These are phyloP conservation scores for Phoenix dactylifera DNA, from an alignment of 176 grass and related monocot species.

Conservation along the genomic window DNA sequence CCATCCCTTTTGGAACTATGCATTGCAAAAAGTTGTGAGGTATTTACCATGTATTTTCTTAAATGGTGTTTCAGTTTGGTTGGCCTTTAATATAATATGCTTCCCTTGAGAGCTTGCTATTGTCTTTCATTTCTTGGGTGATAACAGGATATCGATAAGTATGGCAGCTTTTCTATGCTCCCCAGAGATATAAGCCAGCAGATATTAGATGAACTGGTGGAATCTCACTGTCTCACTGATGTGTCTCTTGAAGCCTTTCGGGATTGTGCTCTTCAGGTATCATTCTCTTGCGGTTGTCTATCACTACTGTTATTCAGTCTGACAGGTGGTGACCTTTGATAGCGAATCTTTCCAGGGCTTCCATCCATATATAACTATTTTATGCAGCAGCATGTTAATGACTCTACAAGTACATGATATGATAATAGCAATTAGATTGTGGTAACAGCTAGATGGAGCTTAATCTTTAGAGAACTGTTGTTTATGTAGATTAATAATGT, in stretches of 20 bases:
- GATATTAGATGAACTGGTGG: slow-evolving; percentile 81
- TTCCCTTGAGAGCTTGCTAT: neutral
- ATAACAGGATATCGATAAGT: slow-evolving; percentile 69
- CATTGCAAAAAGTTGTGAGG: slow-evolving; percentile 66
- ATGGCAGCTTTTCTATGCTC: slow-evolving; percentile 64
- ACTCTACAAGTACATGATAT: too few species aligned
- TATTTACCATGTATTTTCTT: slow-evolving; percentile 14
- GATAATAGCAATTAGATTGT: too few species aligned
- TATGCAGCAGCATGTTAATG: too few species aligned
- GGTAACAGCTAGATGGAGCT: too few species aligned
- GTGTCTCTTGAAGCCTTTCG: slow-evolving; percentile 55
- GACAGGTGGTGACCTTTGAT: too few species aligned
- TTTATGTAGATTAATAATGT: too few species aligned
- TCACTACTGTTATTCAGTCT: too few species aligned
- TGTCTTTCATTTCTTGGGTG: slow-evolving; percentile 14
- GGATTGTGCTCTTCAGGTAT: slow-evolving; percentile 86
- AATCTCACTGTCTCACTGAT: slow-evolving; percentile 51
- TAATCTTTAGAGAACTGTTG: too few species aligned
- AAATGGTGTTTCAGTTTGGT: neutral
- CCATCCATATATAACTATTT: too few species aligned
- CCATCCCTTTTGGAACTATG: slow-evolving; percentile 76
- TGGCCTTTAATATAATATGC: neutral
- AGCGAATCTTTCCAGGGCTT: too few species aligned
- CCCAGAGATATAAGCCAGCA: slow-evolving; percentile 97
- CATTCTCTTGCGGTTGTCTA: slow-evolving; percentile 4